Conservation (phyloP, 768 basidiomycete species). For the Ephemerocybe angulata region DNA sequence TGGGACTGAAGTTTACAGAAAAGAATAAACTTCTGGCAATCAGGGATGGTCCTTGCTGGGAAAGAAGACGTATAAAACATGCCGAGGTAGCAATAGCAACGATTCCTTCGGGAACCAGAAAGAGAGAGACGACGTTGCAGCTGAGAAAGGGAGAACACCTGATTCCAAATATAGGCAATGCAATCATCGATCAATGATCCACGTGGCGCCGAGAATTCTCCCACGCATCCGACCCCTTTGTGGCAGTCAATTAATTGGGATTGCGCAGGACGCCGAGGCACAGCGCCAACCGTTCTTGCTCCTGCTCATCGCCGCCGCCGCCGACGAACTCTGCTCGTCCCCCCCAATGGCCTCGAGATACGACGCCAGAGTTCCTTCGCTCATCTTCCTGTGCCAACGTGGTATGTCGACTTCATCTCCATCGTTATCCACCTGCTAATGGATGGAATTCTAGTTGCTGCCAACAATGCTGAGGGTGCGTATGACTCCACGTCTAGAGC, state of each 20-base stretch:
- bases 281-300: background rate
- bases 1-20: slow-evolving; percentile 2
- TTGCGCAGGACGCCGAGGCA: background rate
- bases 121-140: background rate
- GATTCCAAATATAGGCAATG: background rate
- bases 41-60: background rate
- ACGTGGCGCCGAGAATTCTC: background rate
- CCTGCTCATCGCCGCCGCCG: background rate
- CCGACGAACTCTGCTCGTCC: background rate
- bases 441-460: slow-evolving; percentile 42
- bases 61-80: slow-evolving; percentile 1
- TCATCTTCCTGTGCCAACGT: slow-evolving; percentile 70
- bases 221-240: background rate
- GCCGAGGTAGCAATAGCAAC: background rate
- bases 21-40: background rate
- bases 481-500: background rate
- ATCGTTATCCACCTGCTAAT: background rate
- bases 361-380: slow-evolving; percentile 44
- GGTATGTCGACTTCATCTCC: slow-evolving; percentile 39
- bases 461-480: slow-evolving; percentile 56
- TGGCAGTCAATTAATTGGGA: too few species aligned
- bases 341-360: slow-evolving; percentile 16
- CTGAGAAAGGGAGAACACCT: background rate
- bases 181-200: slow-evolving; percentile 3
- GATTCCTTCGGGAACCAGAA: slow-evolving; percentile 2